phyloP scores from a whole-genome alignment of 257 asterid species.

The Gentiana macrophylla region DNA sequence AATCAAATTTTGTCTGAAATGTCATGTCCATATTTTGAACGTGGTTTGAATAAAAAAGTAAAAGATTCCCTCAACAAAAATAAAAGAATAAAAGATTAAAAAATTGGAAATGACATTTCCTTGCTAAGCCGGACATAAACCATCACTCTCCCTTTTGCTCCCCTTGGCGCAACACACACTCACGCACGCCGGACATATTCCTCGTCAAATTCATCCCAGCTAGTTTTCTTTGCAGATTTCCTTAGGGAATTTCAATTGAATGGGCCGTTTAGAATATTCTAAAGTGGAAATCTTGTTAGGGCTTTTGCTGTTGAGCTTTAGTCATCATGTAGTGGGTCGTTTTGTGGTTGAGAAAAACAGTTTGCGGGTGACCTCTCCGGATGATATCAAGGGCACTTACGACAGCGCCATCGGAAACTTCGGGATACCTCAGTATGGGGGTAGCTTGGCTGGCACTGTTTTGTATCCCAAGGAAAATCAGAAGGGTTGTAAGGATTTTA shows the following conservation, averaged over 20 bases:
- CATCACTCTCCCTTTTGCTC: background rate
- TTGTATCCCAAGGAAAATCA: constrained; percentile 54
- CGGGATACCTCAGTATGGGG: constrained; percentile 93
- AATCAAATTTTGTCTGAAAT: too few species aligned
- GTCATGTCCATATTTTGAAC: too few species aligned
- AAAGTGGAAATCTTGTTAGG: constrained; percentile 39
- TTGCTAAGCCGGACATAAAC: background rate
- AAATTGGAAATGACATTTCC: too few species aligned
- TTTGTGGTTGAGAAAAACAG: constrained; percentile 95
- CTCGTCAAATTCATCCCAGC: background rate
- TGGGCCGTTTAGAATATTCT: constrained; percentile 38
- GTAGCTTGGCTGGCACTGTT: constrained; percentile 83
- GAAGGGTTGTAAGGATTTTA: constrained; percentile 67
- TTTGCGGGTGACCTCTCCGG: constrained; percentile 77
- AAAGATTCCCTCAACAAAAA: too few species aligned
- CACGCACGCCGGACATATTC: background rate
- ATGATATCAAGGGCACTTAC: constrained; percentile 56
- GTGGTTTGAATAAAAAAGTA: too few species aligned
- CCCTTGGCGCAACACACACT: background rate
- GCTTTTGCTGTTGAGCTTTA: constrained; percentile 27
- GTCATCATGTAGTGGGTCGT: constrained; percentile 44
- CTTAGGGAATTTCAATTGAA: constrained; percentile 15
- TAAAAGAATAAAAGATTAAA: too few species aligned
- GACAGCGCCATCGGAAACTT: constrained; percentile 92
- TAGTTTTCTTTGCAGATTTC: background rate